Percentiles rank a stretch among this genome's conserved stretches.
phyloP scores from a whole-genome alignment of 495 filamentous ascomycete genomes.

The Podospora pseudocomata region DNA sequence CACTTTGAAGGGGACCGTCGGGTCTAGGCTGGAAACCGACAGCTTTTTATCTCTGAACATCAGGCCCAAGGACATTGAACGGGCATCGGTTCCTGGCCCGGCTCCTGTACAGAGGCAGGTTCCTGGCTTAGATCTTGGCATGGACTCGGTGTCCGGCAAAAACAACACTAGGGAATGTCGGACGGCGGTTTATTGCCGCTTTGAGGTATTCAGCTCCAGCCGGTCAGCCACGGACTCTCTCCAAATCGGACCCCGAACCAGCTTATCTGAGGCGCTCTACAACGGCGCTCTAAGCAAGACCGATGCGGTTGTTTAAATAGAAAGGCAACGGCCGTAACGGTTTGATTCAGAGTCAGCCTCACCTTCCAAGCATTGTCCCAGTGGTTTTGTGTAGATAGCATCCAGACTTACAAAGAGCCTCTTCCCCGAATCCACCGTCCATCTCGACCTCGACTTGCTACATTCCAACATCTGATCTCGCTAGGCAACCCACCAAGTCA shows the following conservation, averaged over 20 bases:
- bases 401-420: not conserved
- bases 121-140: not conserved
- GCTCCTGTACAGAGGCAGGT: not conserved
- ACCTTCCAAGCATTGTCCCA: not conserved
- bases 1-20: not conserved
- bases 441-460: not conserved
- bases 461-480: not conserved
- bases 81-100: not conserved
- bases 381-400: not conserved
- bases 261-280: not conserved
- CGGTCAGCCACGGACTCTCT: conserved; percentile 28
- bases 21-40: not conserved
- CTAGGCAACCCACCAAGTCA: not conserved
- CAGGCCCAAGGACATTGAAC: not conserved
- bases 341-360: not conserved
- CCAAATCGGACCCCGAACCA: conserved; percentile 30
- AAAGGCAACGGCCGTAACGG: not conserved
- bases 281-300: not conserved
- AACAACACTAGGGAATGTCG: not conserved
- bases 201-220: not conserved
- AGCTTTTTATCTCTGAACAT: not conserved
- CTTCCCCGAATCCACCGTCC: not conserved
- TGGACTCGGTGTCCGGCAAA: conserved; percentile 5
- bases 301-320: not conserved
- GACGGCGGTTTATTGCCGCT: not conserved